Conservation (phyloP, 208 protist species). For the Crithidia sp. region DNA sequence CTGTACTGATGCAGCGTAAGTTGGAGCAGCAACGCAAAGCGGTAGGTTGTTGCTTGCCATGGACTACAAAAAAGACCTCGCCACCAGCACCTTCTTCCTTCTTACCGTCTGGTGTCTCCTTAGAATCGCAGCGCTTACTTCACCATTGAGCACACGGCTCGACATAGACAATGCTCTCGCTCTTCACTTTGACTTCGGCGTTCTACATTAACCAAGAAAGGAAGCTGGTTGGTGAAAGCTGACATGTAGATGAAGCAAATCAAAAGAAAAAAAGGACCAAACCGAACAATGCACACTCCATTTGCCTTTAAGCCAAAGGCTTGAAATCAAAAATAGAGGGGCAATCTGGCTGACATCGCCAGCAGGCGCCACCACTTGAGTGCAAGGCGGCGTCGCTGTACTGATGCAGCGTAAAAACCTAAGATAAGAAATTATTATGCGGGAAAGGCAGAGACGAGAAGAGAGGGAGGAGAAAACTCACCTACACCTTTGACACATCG, state of each 20-base stretch:
- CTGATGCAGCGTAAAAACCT: conserved; percentile 28
- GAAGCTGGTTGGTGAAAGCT: conserved; percentile 47
- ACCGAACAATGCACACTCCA: neutral
- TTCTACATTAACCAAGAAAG: conserved; percentile 28
- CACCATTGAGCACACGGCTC: neutral
- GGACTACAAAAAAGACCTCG: no score
- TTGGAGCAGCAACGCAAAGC: no score
- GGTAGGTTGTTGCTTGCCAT: no score
- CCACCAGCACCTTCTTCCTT: no score
- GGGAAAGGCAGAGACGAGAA: no score
- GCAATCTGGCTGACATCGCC: conserved; percentile 40
- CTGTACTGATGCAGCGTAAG: conserved; percentile 44
- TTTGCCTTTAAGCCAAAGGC: neutral
- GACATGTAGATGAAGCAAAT: neutral
- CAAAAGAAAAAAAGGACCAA: neutral
- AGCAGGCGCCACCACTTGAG: conserved; percentile 35
- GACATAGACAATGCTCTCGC: conserved; percentile 12
- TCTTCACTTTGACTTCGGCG: conserved; percentile 43
- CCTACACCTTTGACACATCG: neutral
- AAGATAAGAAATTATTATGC: no score
- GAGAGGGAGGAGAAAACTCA: no score
- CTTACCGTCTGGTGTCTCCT: no score
- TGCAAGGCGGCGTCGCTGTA: conserved; percentile 33
- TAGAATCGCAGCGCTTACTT: no score
- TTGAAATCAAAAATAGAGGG: neutral